Conservation (phyloP, 495 filamentous ascomycete genomes). For the Oleoguttula mirabilis region DNA sequence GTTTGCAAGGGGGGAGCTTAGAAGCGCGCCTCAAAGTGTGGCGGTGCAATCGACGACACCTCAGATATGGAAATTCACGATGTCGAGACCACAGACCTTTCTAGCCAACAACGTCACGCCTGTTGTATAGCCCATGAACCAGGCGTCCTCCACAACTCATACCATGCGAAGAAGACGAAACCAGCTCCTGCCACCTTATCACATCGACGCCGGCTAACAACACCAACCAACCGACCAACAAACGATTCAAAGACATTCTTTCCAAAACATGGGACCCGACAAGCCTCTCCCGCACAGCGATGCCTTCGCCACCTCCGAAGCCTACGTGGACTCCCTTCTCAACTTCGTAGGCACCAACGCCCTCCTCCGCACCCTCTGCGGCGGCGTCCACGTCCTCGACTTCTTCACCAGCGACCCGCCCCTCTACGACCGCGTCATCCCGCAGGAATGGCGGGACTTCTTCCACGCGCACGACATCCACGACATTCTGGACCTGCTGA, state of each 20-base stretch:
- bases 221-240: not conserved
- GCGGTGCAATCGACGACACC: too few species aligned
- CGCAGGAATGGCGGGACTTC: slow-evolving; percentile 67
- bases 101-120: too few species aligned
- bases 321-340: slow-evolving; percentile 68
- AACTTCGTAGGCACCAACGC: slow-evolving; percentile 59
- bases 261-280: slow-evolving; percentile 35
- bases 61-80: too few species aligned
- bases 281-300: slow-evolving; percentile 46
- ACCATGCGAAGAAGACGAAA: not conserved
- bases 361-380: slow-evolving; percentile 78
- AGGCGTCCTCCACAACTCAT: not conserved
- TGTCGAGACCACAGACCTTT: too few species aligned
- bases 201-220: slow-evolving; percentile 7
- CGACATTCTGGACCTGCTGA: slow-evolving; percentile 63
- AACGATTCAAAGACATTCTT: not conserved
- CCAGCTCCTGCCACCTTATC: not conserved
- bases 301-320: slow-evolving; percentile 42
- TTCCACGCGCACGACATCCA: slow-evolving; percentile 57
- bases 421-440: slow-evolving; percentile 62
- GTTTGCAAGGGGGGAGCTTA: too few species aligned
- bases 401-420: slow-evolving; percentile 69
- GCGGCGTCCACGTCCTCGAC: slow-evolving; percentile 88
- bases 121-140: too few species aligned
- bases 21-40: too few species aligned